A percentile compares a stretch with the other conserved stretches of the same genome.
These are phyloP conservation scores for Cyclospora cayetanensis DNA, from an alignment of 169 alveolate species.

Conservation along the genomic window DNA sequence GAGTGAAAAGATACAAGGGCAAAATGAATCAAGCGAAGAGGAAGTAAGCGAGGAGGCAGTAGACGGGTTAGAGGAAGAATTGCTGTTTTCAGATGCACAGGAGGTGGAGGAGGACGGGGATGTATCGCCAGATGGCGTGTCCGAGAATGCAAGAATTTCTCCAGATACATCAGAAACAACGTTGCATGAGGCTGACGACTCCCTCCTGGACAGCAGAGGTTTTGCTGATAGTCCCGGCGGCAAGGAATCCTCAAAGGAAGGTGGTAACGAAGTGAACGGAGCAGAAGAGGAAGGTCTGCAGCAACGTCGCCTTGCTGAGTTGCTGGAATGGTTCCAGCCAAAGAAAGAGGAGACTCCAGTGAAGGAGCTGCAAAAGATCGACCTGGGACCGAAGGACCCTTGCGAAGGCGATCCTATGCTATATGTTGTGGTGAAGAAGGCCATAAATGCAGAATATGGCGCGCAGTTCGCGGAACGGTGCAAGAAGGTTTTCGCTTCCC, in stretches of 20 bases:
- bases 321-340: constrained; percentile 22
- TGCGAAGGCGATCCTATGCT: constrained; percentile 54
- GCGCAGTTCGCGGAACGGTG: not conserved
- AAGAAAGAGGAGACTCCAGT: constrained; percentile 44
- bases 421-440: not conserved
- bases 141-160: no score
- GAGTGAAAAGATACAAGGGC: not conserved
- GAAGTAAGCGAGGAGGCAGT: not conserved
- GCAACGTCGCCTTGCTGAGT: not conserved
- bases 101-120: no score
- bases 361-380: not conserved
- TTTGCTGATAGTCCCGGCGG: no score
- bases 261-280: no score
- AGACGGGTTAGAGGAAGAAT: no score
- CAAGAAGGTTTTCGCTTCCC: constrained; percentile 2
- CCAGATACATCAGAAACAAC: not conserved
- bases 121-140: no score
- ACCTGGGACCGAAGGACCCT: constrained; percentile 36
- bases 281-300: not conserved
- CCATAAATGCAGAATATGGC: not conserved
- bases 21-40: not conserved
- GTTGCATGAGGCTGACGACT: not conserved
- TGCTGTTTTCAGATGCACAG: no score
- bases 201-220: not conserved
- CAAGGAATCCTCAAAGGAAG: no score